These are phyloP conservation scores for Dillenia turbinata DNA, from an alignment of 164 flowering plant genomes.

Conservation along the genomic window DNA sequence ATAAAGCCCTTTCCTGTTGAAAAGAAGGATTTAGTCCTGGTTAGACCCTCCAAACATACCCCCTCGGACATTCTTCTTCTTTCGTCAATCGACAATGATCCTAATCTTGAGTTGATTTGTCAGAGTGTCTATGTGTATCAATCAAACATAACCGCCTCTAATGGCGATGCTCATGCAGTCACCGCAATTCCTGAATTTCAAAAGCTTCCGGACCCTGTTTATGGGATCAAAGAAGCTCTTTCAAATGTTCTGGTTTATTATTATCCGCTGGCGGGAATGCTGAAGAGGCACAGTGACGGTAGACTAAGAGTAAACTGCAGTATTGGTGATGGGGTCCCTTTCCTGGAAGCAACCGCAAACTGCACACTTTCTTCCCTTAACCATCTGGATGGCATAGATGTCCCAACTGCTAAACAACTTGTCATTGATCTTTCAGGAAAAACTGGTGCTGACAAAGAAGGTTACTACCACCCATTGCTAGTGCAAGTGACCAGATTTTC, in stretches of 20 bases:
- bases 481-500: constrained; percentile 30
- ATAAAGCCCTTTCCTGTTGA: constrained; percentile 7
- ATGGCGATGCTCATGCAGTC: neutral
- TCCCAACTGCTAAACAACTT: constrained; percentile 9
- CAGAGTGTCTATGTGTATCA: constrained; percentile 20
- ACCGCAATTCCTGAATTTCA: neutral
- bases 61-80: constrained; percentile 21
- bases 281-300: constrained; percentile 16
- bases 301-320: constrained; percentile 17
- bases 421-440: constrained; percentile 1
- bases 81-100: constrained; percentile 23
- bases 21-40: constrained; percentile 15
- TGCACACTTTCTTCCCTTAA: constrained; percentile 22
- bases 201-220: constrained; percentile 16
- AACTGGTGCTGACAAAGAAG: neutral
- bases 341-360: constrained; percentile 18
- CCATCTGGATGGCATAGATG: constrained; percentile 16
- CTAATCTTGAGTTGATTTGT: constrained; percentile 14
- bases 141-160: constrained; percentile 1
- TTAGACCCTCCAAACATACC: constrained; percentile 29
- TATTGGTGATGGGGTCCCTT: constrained; percentile 23
- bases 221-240: constrained; percentile 25
- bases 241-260: constrained; percentile 25
- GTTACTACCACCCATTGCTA: constrained; percentile 14
- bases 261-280: constrained; percentile 33